These are phyloP conservation scores for Plasmodium inui DNA, from an alignment of 169 alveolate genomes.

Conservation along the genomic window DNA sequence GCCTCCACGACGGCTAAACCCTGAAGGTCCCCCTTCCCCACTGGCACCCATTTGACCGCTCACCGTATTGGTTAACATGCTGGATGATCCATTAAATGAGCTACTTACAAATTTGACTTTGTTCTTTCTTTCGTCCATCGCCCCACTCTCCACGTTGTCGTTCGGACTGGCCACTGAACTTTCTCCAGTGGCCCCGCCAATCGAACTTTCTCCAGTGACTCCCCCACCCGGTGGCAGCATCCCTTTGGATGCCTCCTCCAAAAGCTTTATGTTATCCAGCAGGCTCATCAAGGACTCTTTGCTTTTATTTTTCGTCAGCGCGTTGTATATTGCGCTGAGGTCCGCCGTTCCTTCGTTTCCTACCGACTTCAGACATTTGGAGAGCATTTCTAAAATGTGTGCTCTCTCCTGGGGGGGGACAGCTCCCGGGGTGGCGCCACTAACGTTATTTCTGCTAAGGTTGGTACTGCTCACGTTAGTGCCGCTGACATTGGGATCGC, in stretches of 20 bases:
- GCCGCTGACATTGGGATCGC: not conserved
- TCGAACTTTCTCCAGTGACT: not conserved
- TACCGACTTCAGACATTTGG: not conserved
- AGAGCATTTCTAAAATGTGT: not conserved
- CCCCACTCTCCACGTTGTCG: not conserved
- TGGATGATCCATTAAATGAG: not conserved
- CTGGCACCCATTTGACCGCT: not conserved
- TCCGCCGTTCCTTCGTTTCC: not conserved
- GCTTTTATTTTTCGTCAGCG: not conserved
- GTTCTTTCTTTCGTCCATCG: not conserved
- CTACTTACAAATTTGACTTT: not conserved
- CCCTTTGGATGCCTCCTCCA: constrained; percentile 9
- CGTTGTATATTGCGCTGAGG: not conserved
- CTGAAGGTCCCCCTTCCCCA: not conserved
- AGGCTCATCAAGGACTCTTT: not conserved
- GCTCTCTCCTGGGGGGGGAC: not conserved
- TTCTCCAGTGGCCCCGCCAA: not conserved
- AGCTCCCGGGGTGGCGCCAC: not conserved
- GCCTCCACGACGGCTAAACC: not conserved
- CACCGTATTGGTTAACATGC: not conserved
- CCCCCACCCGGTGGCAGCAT: not conserved
- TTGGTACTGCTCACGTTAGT: not conserved
- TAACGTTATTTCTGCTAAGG: not conserved
- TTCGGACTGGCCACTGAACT: not conserved
- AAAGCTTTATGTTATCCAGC: not conserved